A percentile compares a stretch with the other conserved stretches of the same genome.
These are phyloP conservation scores for Acanthamoeba polyphaga DNA, from an alignment of 208 protist genomes.

Conservation along the genomic window DNA sequence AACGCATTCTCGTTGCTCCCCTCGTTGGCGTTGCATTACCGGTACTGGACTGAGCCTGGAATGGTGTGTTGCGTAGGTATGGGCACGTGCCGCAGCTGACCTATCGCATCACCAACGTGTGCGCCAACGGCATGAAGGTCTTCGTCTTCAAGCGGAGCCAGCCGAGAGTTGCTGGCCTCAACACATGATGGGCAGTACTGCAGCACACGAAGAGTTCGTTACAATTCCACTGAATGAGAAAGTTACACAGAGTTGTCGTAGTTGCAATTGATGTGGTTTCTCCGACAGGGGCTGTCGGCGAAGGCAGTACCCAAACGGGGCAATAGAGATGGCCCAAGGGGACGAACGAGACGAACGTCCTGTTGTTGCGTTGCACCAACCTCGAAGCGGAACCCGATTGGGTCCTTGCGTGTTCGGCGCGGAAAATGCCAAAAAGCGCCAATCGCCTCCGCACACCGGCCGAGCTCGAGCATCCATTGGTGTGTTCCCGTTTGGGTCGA, in stretches of 20 bases:
- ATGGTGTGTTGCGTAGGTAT: not conserved
- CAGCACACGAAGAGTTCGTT: too few relatives aligned
- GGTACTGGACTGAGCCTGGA: not conserved
- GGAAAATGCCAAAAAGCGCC: too few relatives aligned
- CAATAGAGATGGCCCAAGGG: not conserved
- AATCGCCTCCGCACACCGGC: too few relatives aligned
- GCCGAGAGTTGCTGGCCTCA: not conserved
- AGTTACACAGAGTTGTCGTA: too few relatives aligned
- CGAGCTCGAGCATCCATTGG: too few relatives aligned
- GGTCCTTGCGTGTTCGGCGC: not conserved
- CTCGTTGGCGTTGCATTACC: not conserved
- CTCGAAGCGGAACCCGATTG: not conserved
- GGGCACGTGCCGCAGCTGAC: conserved; percentile 38
- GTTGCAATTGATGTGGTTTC: too few relatives aligned
- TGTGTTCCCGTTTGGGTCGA: too few relatives aligned
- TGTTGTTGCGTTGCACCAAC: not conserved
- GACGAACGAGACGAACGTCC: conserved; percentile 15
- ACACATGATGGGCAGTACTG: too few relatives aligned
- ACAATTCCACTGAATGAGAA: too few relatives aligned
- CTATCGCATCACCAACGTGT: conserved; percentile 75
- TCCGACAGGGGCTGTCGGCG: too few relatives aligned
- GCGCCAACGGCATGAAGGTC: conserved; percentile 35
- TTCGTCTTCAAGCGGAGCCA: conserved; percentile 19
- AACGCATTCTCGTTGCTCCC: not conserved
- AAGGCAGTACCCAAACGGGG: not conserved